These are phyloP conservation scores for Ulvella scutata DNA, from an alignment of 139 green algal genomes.

Conservation along the genomic window DNA sequence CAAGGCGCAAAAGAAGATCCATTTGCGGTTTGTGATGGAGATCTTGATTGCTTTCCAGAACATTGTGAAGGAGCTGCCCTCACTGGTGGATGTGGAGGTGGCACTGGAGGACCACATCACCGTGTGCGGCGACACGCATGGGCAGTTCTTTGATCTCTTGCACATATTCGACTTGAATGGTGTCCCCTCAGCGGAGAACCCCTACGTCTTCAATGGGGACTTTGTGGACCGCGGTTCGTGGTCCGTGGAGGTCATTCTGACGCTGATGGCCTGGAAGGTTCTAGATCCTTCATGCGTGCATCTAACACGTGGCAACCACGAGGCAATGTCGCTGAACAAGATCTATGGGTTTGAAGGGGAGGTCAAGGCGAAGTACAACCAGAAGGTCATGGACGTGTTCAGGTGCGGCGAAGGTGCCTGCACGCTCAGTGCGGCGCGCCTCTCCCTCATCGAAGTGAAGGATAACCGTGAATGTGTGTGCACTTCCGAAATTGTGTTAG, in stretches of 20 bases:
- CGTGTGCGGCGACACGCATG: constrained; percentile 81
- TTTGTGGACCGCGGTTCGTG: constrained; percentile 95
- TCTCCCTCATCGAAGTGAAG: too few relatives aligned
- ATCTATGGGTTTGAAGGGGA: constrained; percentile 95
- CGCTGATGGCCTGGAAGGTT: constrained; percentile 81
- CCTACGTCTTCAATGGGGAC: constrained; percentile 98
- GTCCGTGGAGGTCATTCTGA: constrained; percentile 84
- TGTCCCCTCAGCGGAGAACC: constrained; percentile 62
- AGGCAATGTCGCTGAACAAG: constrained; percentile 89
- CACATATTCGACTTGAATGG: constrained; percentile 96
- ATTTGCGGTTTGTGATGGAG: constrained; percentile 46
- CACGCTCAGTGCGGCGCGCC: too few relatives aligned
- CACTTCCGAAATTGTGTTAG: too few relatives aligned
- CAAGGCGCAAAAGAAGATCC: constrained; percentile 64
- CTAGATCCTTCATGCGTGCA: constrained; percentile 62
- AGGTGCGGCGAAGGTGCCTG: too few relatives aligned
- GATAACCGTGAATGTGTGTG: too few relatives aligned
- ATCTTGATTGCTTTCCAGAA: constrained; percentile 20
- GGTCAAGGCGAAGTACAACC: constrained; percentile 72
- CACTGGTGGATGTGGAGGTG: constrained; percentile 62
- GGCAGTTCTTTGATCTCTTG: constrained; percentile 88
- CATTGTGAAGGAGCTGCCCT: constrained; percentile 31
- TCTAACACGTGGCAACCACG: constrained; percentile 89
- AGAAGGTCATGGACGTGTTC: constrained; percentile 78
- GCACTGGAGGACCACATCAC: constrained; percentile 46